Evolutionary conservation across 345 rosid species (phyloP), one percentile per base, ranked within the genome.

Genomic region (Populus euphratica): DNA sequence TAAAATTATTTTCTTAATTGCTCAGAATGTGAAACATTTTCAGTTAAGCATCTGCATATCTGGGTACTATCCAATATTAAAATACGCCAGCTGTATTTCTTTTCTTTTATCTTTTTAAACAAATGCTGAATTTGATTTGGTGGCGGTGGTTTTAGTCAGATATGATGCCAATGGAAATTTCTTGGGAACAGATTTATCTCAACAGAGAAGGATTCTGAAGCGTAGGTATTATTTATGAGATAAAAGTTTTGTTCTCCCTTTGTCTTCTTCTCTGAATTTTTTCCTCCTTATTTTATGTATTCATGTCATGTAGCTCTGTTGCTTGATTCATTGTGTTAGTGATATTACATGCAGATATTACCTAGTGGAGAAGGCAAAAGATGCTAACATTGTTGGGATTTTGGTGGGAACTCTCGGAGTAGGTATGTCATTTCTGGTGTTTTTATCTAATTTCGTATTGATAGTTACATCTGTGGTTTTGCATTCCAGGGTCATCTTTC

Each of bases 381-480:
- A 95, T 90, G 96, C 97, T 43, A 91, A 91, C 81, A 89, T 95
- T 70, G 82, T 95, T 71, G 99, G 99, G 76, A 89, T 95, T 78
- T 85, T 95, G 86, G 98, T 93, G 64, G 99, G 99, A 70, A 93
- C 99, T 49, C 99, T 95, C 70, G 97, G 99, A 78, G 99, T 91
- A 59, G 98, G 99, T 93, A 90, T 78, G 90, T 67, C 8, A 2
- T n/a, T 56, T 56, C 23, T 56, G 2, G 63, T n/a, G 27, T 5
- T 23, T 63, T 12, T 63, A 31, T 9, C 31, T 50, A 29, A 50
- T 70, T 49, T 44, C 1, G 9, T 14, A n/a, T 2, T 44, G 44
- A 9, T 41, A 10, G 44, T 41, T 41, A 41, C 14, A 41, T 70
- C 73, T 69, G 18, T 69, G 6, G 39, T 29, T 38, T 33, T 44